Evolutionary conservation across 2,329 filamentous ascomycete genomes (phyloP), one percentile per base, ranked within the genome.

Genomic region (Beauveria bassiana): DNA sequence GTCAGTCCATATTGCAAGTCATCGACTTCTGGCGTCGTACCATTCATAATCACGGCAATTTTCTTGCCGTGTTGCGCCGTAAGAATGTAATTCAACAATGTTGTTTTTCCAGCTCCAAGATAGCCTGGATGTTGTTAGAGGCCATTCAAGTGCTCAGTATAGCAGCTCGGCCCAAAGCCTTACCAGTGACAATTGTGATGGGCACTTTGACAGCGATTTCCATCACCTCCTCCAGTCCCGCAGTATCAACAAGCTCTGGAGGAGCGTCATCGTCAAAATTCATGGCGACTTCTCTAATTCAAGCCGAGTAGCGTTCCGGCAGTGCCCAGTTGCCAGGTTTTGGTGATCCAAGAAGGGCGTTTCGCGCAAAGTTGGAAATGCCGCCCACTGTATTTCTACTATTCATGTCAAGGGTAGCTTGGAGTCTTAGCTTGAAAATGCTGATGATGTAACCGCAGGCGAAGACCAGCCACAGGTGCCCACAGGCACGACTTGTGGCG

Each of bases 11-110:
- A 26, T 57, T 20, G 47, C 46, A 62, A 63, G 71, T 69, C 50
- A 65, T 9, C 14, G 24, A 24, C 18, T 4, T 47, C 28, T 26
- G 18, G 10, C 9, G 26, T 34, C 22, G 8, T 49, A 78, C 91
- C 92, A 74, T 99, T 99, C 78, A 99, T 85, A 62, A 99, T 98
- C 16, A 99, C 95, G 12, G 95, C 95, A 73, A 99, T 95, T 70
- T 92, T 96, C 81, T 98, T 98, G 73, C 93, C 93, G 81, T 99
- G 95, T 64, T 93, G 88, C 62, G 93, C 92, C 31, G 89, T 96
- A 58, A 99, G 79, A 64, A 99, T 98, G 73, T 98, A 96, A 73
- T 99, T 98, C 62, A 99, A 79, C 34, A 98, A 76, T 0, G 93
- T 98, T 0, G 93, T 98, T 75, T 99, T 99, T 20, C 95, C 95